Evolutionary conservation across 2,329 filamentous ascomycete genomes (phyloP), one percentile per base, ranked within the genome.

Genomic region (Diaporthe sp.): DNA sequence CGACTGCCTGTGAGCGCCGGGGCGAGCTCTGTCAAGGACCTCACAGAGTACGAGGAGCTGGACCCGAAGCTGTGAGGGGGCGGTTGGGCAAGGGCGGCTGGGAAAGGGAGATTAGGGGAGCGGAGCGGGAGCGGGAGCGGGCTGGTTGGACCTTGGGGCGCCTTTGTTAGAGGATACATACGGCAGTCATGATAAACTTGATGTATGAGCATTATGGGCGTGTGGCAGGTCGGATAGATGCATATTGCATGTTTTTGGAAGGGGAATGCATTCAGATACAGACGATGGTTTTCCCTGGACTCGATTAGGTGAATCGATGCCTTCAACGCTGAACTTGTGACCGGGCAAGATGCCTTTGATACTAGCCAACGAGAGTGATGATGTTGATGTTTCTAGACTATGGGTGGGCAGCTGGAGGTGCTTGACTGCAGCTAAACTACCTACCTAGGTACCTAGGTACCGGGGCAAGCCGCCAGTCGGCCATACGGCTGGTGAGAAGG

Each of bases 11-110:
- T 95, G 39, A 97, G 92, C 77, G 88, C 90, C 31, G 96, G 94
- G 0, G 91, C 95, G 2, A 89, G 89, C 77, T 91, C 96, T 0
- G 90, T 94, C 42, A 92, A 90, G 81, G 93, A 97, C 78, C 84
- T 98, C 74, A 93, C 89, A 77, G 94, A 95, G 81, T 98, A 96
- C 83, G 94, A 98, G 82, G 96, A 98, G 76, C 87, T 93, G 76
- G 95, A 94, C 77, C 86, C 94, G 19, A 98, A 98, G 86, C 88
- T 98, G 74, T 96, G 83, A 89, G 73, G 42, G 17, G 57, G 13
- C 2, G 13, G 6, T 25, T 34, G 55, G n/a, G 25, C 39, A 28
- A 39, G 28, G 51, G 44, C 25, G 67, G 34, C 19, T 44, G 39
- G 55, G 42, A 39, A 46, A 37, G 37, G 19, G 25, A 49, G 55